phyloP scores from a whole-genome alignment of 495 filamentous ascomycete species.

The Lophium mytilinum region DNA sequence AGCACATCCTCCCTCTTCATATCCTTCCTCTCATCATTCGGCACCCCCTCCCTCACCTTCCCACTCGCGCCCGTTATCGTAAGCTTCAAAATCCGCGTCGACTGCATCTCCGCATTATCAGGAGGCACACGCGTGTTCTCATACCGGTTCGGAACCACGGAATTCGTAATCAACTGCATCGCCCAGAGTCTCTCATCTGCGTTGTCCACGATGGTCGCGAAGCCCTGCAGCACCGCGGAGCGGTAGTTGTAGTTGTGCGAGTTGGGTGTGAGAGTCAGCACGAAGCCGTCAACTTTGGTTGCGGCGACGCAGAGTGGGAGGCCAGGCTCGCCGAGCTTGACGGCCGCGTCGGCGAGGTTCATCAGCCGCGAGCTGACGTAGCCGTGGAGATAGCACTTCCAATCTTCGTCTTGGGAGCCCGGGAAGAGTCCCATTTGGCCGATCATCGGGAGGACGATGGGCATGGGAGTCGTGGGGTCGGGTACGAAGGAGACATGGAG shows the following conservation, averaged over 20 bases:
- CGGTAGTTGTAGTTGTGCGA: conserved; percentile 86
- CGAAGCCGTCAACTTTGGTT: conserved; percentile 64
- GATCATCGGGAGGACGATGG: conserved; percentile 78
- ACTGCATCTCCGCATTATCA: conserved; percentile 64
- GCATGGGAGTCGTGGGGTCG: conserved; percentile 52
- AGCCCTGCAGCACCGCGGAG: conserved; percentile 70
- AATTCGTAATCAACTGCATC: conserved; percentile 74
- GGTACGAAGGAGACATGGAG: conserved; percentile 76
- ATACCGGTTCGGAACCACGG: conserved; percentile 63
- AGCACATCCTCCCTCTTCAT: conserved; percentile 51
- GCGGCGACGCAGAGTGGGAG: conserved; percentile 58
- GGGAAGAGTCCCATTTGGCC: conserved; percentile 71
- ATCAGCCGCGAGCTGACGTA: conserved; percentile 77
- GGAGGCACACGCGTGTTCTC: conserved; percentile 62
- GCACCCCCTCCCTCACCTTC: conserved; percentile 63
- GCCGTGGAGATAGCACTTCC: conserved; percentile 82
- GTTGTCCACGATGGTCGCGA: conserved; percentile 58
- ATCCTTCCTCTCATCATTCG: conserved; percentile 62
- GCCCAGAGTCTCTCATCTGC: conserved; percentile 71
- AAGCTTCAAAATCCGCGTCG: conserved; percentile 67
- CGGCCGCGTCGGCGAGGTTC: conserved; percentile 46
- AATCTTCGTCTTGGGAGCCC: conserved; percentile 56
- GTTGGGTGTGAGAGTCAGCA: conserved; percentile 70
- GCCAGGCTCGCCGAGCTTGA: conserved; percentile 35
- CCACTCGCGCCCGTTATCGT: conserved; percentile 63